Base-by-base conservation (phyloP, 495 filamentous ascomycete genomes). In the Penicillium roqueforti region DNA sequence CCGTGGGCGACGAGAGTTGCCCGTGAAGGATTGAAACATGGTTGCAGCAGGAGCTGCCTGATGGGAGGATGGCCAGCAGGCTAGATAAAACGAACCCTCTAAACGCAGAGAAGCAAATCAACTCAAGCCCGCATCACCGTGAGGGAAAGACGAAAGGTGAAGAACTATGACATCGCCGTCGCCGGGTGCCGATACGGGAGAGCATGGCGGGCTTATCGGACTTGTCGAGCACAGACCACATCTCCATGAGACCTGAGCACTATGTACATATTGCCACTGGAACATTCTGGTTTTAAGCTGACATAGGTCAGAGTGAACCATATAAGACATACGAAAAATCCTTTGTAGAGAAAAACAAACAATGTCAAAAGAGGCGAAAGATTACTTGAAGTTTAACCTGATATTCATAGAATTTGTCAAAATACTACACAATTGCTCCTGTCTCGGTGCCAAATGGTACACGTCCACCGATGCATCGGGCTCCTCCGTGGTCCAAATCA, bases 11-110 rank as follows among this genome's bases (percentile, higher is more conserved):
- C 91, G 84, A 60, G 91, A 87, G 74, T 68, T 88, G 52, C 93
- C 93, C 25, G 88, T 92, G 71, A 98, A 98, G 36, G 85, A 87
- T 51, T 85, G 84, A 70, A 92, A 95, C 92, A 97, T 97, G 51
- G 51, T 18, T 60, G 60, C 45, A 23, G 55, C 45, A 47, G 25
- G 54, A 47, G 48, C 55, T 56, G 48, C 55, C 47, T 18, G 45
- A 25, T 20, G 34, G 34, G 25, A 19, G 23, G 14, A 37, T 9
- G 28, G 5, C n/a, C 47, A 40, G 19, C 45, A 6, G 22, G 23
- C 8, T 45, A 48, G 53, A 59, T 44, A 43, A 39, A 46, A 50
- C 45, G 26, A 16, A 45, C 13, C 45, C 53, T 60, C 28, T 36
- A 45, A 51, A 60, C 55, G 54, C 57, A 55, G 43, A 14, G 31